Evolutionary conservation across 2,329 filamentous ascomycete species (phyloP), one percentile per base, ranked within the genome.

Genomic region (Aspergillus floridensis): DNA sequence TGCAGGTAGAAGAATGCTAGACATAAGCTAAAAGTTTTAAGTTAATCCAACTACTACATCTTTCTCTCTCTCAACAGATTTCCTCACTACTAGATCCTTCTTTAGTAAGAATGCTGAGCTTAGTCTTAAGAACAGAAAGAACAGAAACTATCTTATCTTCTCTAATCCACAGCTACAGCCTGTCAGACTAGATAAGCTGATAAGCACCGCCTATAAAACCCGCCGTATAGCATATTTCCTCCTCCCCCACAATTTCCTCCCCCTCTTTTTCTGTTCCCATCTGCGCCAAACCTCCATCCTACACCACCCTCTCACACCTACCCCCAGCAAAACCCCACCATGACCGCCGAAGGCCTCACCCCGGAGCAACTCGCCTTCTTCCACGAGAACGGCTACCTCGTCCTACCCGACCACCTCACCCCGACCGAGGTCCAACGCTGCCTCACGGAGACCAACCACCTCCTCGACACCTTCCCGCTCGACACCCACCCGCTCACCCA

Each of bases 401-500:
- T 98, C 69, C 84, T 99, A 68, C 91, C 90, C 1, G 77, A 89
- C 70, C 93, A 91, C 58, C 85, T 98, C 46, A 82, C 82, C 10
- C 81, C 82, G 0, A 73, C 82, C 1, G 91, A 89, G 19, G 86
- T 93, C 52, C 74, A 82, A 14, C 78, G 84, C 24, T 86, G 97
- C 3, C 84, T 97, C 19, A 74, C 78, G 61, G 91, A 96, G 76
- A 95, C 92, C 5, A 82, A 88, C 71, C 78, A 79, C 35, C 84
- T 97, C 63, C 89, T 98, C 52, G 80, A 86, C 56, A 81, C 84
- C 62, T 93, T 99, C 77, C 83, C 87, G 41, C 83, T 98, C n/a
- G 81, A 85, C 38, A 85, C 89, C 59, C 95, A 98, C 76, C 93
- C 95, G 1, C 88, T 98, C 83, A 98, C 95, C 8, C 89, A 88